Percentiles rank a stretch among this genome's conserved stretches.
phyloP scores from a whole-genome alignment of 2,329 filamentous ascomycete species.

The Truncatella angustata region DNA sequence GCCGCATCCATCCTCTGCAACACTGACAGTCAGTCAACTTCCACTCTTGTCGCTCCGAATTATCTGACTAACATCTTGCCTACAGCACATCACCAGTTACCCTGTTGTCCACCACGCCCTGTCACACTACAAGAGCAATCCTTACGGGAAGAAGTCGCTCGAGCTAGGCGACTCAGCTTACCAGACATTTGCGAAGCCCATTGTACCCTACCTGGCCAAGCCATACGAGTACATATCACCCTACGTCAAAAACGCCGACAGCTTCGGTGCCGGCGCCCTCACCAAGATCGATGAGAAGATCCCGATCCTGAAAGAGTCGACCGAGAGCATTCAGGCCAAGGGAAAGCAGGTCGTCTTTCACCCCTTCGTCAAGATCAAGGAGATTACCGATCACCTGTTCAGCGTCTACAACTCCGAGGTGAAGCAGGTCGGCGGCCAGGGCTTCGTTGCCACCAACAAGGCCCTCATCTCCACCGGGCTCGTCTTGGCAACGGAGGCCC shows the following conservation, averaged over 20 bases:
- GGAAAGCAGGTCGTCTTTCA: slow-evolving; percentile 61
- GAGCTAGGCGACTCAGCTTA: slow-evolving; percentile 73
- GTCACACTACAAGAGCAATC: slow-evolving; percentile 74
- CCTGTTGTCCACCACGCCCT: slow-evolving; percentile 79
- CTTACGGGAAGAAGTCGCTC: slow-evolving; percentile 80
- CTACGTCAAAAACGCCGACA: slow-evolving; percentile 80
- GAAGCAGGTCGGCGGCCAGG: slow-evolving; percentile 63
- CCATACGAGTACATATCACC: slow-evolving; percentile 82
- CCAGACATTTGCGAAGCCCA: slow-evolving; percentile 71
- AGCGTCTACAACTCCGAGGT: slow-evolving; percentile 56
- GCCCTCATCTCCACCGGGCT: slow-evolving; percentile 67
- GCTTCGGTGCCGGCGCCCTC: slow-evolving; percentile 71
- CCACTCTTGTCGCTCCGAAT: background rate
- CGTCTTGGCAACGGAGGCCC: slow-evolving; percentile 63
- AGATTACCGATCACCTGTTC: slow-evolving; percentile 61
- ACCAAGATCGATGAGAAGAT: slow-evolving; percentile 67
- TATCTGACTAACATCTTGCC: background rate
- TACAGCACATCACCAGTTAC: slow-evolving; percentile 79
- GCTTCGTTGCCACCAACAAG: slow-evolving; percentile 66
- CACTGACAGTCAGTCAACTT: slow-evolving; percentile 27
- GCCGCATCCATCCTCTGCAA: slow-evolving; percentile 28
- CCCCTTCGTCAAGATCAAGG: slow-evolving; percentile 60
- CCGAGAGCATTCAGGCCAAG: slow-evolving; percentile 64
- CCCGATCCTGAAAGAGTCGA: slow-evolving; percentile 73
- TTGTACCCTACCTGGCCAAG: slow-evolving; percentile 74